These are phyloP conservation scores for Cyanodermella asteris DNA, from an alignment of 2,329 filamentous ascomycete species.

Conservation along the genomic window DNA sequence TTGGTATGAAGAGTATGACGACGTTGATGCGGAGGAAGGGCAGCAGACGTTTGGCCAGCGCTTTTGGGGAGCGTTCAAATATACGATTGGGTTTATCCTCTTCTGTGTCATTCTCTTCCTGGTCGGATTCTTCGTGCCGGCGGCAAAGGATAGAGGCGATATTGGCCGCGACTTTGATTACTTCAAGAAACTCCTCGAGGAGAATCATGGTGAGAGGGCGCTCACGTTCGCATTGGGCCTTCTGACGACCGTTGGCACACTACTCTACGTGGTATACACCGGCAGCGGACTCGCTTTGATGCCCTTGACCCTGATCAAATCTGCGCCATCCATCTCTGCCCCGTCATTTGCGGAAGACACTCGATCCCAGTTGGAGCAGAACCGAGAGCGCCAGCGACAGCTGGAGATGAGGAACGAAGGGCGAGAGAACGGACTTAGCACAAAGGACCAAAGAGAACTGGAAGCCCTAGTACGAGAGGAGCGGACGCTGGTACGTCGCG, in stretches of 20 bases:
- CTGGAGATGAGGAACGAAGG: constrained; percentile 69
- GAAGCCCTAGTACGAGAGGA: constrained; percentile 77
- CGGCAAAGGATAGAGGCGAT: constrained; percentile 43
- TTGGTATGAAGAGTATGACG: constrained; percentile 93
- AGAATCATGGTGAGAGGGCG: constrained; percentile 81
- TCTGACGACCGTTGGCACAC: constrained; percentile 66
- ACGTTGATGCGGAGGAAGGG: constrained; percentile 63
- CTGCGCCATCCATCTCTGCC: constrained; percentile 64
- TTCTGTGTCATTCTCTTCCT: constrained; percentile 69
- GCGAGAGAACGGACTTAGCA: constrained; percentile 48
- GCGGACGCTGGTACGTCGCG: constrained; percentile 70
- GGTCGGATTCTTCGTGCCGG: constrained; percentile 82
- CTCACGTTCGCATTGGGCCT: constrained; percentile 75
- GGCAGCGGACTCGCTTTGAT: constrained; percentile 72
- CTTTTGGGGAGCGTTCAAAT: constrained; percentile 71
- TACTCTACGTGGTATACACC: constrained; percentile 77
- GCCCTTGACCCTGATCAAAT: constrained; percentile 79
- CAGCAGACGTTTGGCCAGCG: constrained; percentile 48
- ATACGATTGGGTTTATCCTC: constrained; percentile 65
- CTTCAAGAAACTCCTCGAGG: constrained; percentile 62
- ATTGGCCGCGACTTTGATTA: constrained; percentile 68
- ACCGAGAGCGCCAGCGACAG: constrained; percentile 78
- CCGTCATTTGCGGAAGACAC: constrained; percentile 59
- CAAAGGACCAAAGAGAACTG: constrained; percentile 73
- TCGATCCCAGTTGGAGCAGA: constrained; percentile 59